Evolutionary conservation across 1,139 yeast genomes (phyloP).

Genomic region (Yueomyces sp.): DNA sequence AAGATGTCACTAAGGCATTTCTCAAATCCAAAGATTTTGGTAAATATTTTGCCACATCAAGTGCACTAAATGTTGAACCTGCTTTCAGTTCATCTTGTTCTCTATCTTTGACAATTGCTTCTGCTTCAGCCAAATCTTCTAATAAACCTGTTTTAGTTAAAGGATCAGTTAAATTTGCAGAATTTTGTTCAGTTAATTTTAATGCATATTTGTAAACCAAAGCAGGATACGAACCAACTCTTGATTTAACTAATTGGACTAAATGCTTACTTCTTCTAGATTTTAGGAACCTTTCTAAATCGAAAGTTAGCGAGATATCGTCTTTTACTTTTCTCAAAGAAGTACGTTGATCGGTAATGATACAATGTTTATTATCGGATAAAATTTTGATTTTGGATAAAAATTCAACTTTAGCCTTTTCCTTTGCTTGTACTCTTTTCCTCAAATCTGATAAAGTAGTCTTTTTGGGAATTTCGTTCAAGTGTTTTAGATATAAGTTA

Average conservation of each 20-base stretch:
- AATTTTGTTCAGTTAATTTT: slow-evolving; percentile 41
- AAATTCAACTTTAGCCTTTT: slow-evolving; percentile 34
- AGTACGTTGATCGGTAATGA: slow-evolving; percentile 26
- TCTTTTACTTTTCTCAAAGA: slow-evolving; percentile 32
- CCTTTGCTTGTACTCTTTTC: slow-evolving; percentile 52
- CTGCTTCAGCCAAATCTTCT: slow-evolving; percentile 30
- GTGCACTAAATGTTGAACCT: slow-evolving; percentile 32
- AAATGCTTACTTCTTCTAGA: slow-evolving; percentile 53
- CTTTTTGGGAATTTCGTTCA: slow-evolving; percentile 37
- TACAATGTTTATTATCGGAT: slow-evolving; percentile 17
- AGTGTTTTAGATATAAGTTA: slow-evolving; percentile 38
- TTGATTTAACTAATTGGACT: slow-evolving; percentile 47
- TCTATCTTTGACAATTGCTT: slow-evolving; percentile 24
- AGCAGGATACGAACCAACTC: slow-evolving; percentile 61
- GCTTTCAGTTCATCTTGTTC: slow-evolving; percentile 24
- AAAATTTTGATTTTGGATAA: slow-evolving; percentile 24
- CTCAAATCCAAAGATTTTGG: slow-evolving; percentile 35
- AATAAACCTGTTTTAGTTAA: slow-evolving; percentile 26
- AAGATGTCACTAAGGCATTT: slow-evolving; percentile 34
- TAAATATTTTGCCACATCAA: slow-evolving; percentile 39
- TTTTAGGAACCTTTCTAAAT: slow-evolving; percentile 56
- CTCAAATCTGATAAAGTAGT: slow-evolving; percentile 49
- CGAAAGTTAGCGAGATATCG: slow-evolving; percentile 45
- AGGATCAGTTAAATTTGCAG: slow-evolving; percentile 32
- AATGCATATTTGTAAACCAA: slow-evolving; percentile 52